These are phyloP conservation scores for Pachysolen tannophilus DNA, from an alignment of 805 yeast genomes.

Conservation along the genomic window DNA sequence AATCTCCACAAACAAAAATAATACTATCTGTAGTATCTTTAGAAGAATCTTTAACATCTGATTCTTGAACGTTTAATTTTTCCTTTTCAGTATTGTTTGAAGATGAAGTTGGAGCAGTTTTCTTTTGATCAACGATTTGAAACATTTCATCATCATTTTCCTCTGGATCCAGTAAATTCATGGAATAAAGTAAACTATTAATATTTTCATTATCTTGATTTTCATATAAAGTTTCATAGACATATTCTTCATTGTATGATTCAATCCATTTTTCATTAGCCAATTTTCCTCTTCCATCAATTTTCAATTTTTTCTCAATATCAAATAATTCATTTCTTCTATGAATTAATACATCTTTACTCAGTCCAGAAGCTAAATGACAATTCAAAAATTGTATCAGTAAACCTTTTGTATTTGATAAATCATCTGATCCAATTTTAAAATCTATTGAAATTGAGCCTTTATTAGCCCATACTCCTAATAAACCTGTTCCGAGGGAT, in stretches of 20 bases:
- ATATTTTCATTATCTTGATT: conserved; percentile 17
- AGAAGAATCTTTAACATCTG: conserved; percentile 7
- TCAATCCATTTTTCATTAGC: conserved; percentile 4
- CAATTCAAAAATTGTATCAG: conserved; percentile 35
- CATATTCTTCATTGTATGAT: conserved; percentile 25
- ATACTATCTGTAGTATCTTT: conserved; percentile 13
- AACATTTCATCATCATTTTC: conserved; percentile 14
- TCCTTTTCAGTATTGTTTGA: conserved; percentile 4
- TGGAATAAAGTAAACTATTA: neutral
- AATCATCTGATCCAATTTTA: conserved; percentile 28
- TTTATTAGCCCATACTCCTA: conserved; percentile 52
- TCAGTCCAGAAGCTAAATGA: conserved; percentile 44
- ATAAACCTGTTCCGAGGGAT: conserved; percentile 48
- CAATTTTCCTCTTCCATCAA: conserved; percentile 5
- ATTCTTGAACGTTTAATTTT: conserved; percentile 2
- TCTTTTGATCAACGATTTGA: conserved; percentile 10
- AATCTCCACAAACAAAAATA: conserved; percentile 41
- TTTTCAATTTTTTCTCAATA: conserved; percentile 8
- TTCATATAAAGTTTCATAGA: conserved; percentile 21
- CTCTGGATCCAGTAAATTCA: conserved; percentile 17
- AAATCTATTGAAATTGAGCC: conserved; percentile 46
- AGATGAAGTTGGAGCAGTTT: conserved; percentile 12
- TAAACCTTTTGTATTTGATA: conserved; percentile 22
- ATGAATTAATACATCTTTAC: conserved; percentile 6
- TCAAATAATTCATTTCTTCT: conserved; percentile 10